Evolutionary conservation across 768 basidiomycete genomes (phyloP), one percentile per base, ranked within the genome.

Genomic region (Crassisporium funariophilum): DNA sequence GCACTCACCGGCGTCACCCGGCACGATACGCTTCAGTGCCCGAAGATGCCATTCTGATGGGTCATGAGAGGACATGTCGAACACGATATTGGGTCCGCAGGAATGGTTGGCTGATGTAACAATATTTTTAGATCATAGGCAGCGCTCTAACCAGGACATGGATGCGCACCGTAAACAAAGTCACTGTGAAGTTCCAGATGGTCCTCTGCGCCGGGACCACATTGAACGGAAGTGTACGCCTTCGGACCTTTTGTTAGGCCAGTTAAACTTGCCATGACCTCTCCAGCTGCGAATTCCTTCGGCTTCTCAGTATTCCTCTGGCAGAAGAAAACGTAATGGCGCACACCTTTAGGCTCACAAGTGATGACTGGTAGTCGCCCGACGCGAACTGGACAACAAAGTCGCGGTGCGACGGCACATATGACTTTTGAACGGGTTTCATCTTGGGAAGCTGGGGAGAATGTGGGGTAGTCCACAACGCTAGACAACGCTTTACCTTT

Each of bases 101-200:
- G 80, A 83, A 59, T 83, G 82, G 58, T 84, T 83, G 49, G 79
- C 79, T 80, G 22, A 17, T 17, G 23, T 31, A 24, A 37, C 19
- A 24, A 24, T 24, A 23, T 3, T 4, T 19, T 22, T 13, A 27
- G 4, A 27, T 8, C 4, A 2, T 43, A 17, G 15, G 29, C 10
- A 40, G 9, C 8, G 7, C 15, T 7, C 5, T 12, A 2, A 7
- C 21, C 9, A 17, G 31, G 11, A 22, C 27, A 19, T 10, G 3
- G 8, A 20, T 33, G 40, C 75, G 57, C 59, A 79, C 82, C 72
- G 60, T 81, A 84, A 2, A 79, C 60, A 19, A 86, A 65, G 60
- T 85, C 83, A 35, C 78, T 79, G 61, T 83, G 79, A 13, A 84
- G 64, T 47, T 80, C 75, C 45, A 81, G 60, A 57, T 84, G 78